These are phyloP conservation scores for Aspergillus novofumigatus DNA, from an alignment of 2,329 filamentous ascomycete genomes.

Conservation along the genomic window DNA sequence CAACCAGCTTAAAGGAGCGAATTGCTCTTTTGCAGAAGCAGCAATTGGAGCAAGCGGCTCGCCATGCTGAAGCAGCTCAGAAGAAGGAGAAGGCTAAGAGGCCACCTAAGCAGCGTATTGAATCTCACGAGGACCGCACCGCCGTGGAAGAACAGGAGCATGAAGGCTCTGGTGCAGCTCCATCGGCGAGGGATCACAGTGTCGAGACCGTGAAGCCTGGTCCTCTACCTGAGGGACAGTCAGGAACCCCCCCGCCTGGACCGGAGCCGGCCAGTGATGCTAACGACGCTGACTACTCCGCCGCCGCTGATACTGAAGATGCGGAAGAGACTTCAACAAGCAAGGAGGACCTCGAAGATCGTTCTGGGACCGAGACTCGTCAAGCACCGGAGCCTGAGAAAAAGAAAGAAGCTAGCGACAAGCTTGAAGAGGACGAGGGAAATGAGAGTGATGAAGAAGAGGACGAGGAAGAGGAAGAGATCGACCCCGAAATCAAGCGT, in stretches of 20 bases:
- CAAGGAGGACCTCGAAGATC: constrained; percentile 70
- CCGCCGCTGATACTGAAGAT: constrained; percentile 60
- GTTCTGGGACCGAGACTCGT: constrained; percentile 14
- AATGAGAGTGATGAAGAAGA: constrained; percentile 55
- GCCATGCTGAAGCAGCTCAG: constrained; percentile 70
- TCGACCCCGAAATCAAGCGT: constrained; percentile 81
- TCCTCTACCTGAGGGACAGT: constrained; percentile 33
- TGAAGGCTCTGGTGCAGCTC: constrained; percentile 28
- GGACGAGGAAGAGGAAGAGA: constrained; percentile 76
- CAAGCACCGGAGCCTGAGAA: constrained; percentile 22
- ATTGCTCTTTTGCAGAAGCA: constrained; percentile 93
- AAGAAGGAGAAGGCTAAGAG: constrained; percentile 89
- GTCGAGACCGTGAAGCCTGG: constrained; percentile 30
- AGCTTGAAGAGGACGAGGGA: constrained; percentile 42
- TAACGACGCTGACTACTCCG: constrained; percentile 64
- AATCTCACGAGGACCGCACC: constrained; percentile 35
- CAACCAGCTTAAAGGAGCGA: constrained; percentile 87
- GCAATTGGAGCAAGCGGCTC: constrained; percentile 80
- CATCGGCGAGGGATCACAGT: constrained; percentile 34
- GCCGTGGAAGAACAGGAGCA: constrained; percentile 23
- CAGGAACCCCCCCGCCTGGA: constrained; percentile 37
- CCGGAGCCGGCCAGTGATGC: constrained; percentile 57
- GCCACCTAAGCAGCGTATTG: constrained; percentile 61
- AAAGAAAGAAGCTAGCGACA: constrained; percentile 41
- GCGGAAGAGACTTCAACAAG: constrained; percentile 61